These are phyloP conservation scores for Trichomonas tenax DNA, from an alignment of 208 protist genomes.

Conservation along the genomic window DNA sequence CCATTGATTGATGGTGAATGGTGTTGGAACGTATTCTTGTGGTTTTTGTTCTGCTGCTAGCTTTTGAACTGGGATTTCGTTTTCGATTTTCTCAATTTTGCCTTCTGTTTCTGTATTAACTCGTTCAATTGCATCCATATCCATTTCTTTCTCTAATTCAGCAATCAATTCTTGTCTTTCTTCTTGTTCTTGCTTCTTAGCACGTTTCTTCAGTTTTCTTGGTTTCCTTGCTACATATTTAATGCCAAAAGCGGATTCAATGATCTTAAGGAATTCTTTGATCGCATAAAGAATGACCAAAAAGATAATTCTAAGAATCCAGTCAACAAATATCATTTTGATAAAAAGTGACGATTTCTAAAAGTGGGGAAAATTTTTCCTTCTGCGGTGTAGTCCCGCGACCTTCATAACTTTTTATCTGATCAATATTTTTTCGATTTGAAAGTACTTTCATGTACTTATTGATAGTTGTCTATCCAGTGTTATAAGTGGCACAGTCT, in stretches of 20 bases:
- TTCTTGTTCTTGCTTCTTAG: background rate
- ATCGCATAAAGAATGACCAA: background rate
- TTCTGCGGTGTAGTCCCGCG: no score
- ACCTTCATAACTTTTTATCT: no score
- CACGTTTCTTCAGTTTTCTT: background rate
- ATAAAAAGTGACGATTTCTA: background rate
- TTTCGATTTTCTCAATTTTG: background rate
- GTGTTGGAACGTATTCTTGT: background rate
- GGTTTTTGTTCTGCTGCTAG: background rate
- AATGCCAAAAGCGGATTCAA: background rate
- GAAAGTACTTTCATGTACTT: no score
- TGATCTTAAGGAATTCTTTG: background rate
- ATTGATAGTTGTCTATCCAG: no score
- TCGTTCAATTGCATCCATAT: background rate
- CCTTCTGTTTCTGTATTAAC: background rate
- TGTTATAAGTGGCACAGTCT: no score
- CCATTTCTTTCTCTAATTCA: background rate
- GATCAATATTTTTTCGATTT: no score
- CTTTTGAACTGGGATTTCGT: background rate
- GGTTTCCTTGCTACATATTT: background rate
- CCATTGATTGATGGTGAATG: background rate
- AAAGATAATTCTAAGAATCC: background rate
- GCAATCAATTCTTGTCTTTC: background rate
- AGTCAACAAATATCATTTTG: background rate
- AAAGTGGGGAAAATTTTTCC: no score